Conservation (phyloP, 495 filamentous ascomycete species). For the Choiromyces venosus region DNA sequence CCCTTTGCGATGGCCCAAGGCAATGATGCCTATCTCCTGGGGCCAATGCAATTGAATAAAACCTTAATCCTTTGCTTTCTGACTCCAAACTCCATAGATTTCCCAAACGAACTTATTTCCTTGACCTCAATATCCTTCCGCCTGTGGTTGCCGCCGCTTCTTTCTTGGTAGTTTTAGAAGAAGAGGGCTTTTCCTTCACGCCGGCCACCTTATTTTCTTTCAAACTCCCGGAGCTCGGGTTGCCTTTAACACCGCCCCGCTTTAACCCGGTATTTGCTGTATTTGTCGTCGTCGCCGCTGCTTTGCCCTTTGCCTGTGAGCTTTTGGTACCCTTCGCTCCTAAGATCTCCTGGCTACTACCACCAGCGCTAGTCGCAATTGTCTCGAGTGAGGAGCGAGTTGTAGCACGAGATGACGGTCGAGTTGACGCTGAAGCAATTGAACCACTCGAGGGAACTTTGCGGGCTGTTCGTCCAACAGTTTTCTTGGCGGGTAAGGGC, state of each 20-base stretch:
- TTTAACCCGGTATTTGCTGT: conserved; percentile 22
- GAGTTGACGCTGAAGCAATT: conserved; percentile 22
- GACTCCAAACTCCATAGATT: not conserved
- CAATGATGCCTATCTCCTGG: not conserved
- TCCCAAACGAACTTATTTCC: conserved; percentile 10
- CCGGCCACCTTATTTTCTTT: conserved; percentile 41
- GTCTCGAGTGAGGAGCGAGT: conserved; percentile 39
- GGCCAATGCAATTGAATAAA: not conserved
- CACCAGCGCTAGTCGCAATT: conserved; percentile 23
- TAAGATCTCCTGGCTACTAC: conserved; percentile 18
- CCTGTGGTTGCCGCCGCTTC: conserved; percentile 18
- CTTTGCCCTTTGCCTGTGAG: conserved; percentile 24
- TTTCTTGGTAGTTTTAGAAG: conserved; percentile 15
- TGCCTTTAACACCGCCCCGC: conserved; percentile 27
- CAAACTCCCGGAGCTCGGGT: conserved; percentile 37
- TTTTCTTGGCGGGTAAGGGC: conserved; percentile 14
- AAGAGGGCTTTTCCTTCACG: conserved; percentile 23
- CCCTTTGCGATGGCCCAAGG: not conserved
- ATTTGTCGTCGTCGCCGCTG: not conserved
- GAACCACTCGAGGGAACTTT: conserved; percentile 26
- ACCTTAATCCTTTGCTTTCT: not conserved
- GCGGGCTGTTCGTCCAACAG: conserved; percentile 15
- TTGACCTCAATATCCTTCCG: conserved; percentile 39
- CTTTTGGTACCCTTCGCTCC: conserved; percentile 23
- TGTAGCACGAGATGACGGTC: conserved; percentile 36